phyloP scores from a whole-genome alignment of 805 yeast genomes.

The Clavispora vitiphila region DNA sequence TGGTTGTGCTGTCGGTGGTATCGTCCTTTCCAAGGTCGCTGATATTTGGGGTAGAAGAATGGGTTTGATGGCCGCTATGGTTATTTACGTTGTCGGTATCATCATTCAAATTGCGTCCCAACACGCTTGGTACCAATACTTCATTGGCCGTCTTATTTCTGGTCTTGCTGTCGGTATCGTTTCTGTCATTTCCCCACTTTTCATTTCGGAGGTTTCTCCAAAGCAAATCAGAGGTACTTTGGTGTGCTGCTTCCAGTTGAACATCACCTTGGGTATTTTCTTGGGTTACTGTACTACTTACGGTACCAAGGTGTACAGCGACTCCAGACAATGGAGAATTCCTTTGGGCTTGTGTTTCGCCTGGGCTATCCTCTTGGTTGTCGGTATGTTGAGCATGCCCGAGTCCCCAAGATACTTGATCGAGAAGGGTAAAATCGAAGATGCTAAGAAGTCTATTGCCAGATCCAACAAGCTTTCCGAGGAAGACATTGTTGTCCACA shows the following conservation, averaged over 20 bases:
- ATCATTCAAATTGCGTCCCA: slow-evolving; percentile 55
- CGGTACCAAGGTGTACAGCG: slow-evolving; percentile 51
- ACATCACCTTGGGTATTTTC: slow-evolving; percentile 67
- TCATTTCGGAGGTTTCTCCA: slow-evolving; percentile 68
- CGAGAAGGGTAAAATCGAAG: slow-evolving; percentile 44
- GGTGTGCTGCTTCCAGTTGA: slow-evolving; percentile 65
- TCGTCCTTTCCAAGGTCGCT: slow-evolving; percentile 51
- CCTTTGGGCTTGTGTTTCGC: slow-evolving; percentile 50
- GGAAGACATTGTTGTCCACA: slow-evolving; percentile 51
- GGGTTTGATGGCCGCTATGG: slow-evolving; percentile 50
- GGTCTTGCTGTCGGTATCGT: slow-evolving; percentile 75
- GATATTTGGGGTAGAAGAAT: slow-evolving; percentile 58
- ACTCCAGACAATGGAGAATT: slow-evolving; percentile 62
- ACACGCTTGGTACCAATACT: slow-evolving; percentile 51
- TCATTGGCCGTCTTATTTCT: slow-evolving; percentile 57
- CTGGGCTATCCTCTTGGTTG: slow-evolving; percentile 44
- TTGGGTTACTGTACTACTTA: slow-evolving; percentile 64
- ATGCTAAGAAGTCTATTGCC: slow-evolving; percentile 53
- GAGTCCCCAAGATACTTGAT: slow-evolving; percentile 66
- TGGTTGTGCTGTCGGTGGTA: slow-evolving; percentile 72
- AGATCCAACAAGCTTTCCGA: slow-evolving; percentile 50
- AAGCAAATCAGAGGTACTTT: slow-evolving; percentile 66
- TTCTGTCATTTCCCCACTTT: slow-evolving; percentile 61
- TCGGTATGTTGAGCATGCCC: slow-evolving; percentile 56
- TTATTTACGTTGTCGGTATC: slow-evolving; percentile 57